phyloP scores from a whole-genome alignment of 768 basidiomycete species.

The Lactifluus volemus region DNA sequence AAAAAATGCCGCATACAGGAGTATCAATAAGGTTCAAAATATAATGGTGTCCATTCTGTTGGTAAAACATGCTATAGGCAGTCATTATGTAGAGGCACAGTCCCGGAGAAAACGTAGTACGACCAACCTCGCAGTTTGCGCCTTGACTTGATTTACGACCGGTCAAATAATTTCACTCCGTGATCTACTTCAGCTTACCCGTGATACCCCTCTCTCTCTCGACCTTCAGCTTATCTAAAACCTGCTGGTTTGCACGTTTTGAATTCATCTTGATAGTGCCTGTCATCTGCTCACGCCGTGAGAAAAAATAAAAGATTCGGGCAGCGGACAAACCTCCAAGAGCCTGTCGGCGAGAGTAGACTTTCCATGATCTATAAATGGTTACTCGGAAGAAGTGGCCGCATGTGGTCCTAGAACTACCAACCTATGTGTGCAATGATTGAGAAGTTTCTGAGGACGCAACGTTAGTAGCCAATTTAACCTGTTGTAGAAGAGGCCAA shows the following conservation, averaged over 20 bases:
- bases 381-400: not conserved
- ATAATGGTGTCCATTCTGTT: slow-evolving; percentile 43
- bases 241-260: slow-evolving; percentile 68
- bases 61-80: slow-evolving; percentile 65
- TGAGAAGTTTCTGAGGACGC: slow-evolving; percentile 69
- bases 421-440: slow-evolving; percentile 94
- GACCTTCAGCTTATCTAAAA: slow-evolving; percentile 91
- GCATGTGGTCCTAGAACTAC: slow-evolving; percentile 3
- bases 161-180: not conserved
- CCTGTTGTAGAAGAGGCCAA: slow-evolving; percentile 4
- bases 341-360: slow-evolving; percentile 87
- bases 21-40: slow-evolving; percentile 96
- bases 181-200: slow-evolving; percentile 34
- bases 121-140: slow-evolving; percentile 79
- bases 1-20: slow-evolving; percentile 43
- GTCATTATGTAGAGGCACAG: slow-evolving; percentile 15
- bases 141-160: slow-evolving; percentile 57
- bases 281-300: slow-evolving; percentile 52
- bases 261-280: slow-evolving; percentile 69
- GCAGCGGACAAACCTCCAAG: slow-evolving; percentile 49
- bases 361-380: slow-evolving; percentile 77
- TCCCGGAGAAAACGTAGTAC: not conserved
- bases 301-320: not conserved
- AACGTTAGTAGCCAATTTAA: not conserved
- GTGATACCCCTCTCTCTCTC: slow-evolving; percentile 97